A percentile compares a stretch with the other conserved stretches of the same genome.
phyloP scores from a whole-genome alignment of 2,329 filamentous ascomycete genomes.

The Fusarium annulatum region DNA sequence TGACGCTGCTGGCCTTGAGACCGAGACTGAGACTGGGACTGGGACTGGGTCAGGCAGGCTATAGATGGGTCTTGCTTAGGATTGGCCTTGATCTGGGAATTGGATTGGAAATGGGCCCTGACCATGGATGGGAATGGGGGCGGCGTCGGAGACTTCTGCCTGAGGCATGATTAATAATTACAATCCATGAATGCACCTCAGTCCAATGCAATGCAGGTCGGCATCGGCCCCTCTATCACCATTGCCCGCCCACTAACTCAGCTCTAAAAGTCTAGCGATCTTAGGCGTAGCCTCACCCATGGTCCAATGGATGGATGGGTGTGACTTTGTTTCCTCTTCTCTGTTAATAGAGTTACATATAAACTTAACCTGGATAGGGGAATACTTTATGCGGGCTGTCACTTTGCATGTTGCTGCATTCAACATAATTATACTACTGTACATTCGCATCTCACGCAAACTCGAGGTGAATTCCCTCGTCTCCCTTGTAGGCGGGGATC shows the following conservation, averaged over 20 bases:
- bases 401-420: neutral
- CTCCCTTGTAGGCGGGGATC: neutral
- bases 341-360: neutral
- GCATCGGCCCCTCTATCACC: constrained; percentile 10
- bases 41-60: constrained; percentile 24
- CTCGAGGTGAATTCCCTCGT: neutral
- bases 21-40: constrained; percentile 17
- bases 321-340: neutral
- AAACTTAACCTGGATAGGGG: neutral
- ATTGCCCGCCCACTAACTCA: neutral
- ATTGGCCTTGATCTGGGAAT: constrained; percentile 34
- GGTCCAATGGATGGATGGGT: neutral
- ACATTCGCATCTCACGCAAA: neutral
- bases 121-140: constrained; percentile 30
- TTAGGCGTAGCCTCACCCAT: neutral
- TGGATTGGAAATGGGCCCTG: constrained; percentile 43
- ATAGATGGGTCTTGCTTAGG: constrained; percentile 39
- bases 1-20: constrained; percentile 38
- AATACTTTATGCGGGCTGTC: neutral
- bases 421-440: neutral
- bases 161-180: constrained; percentile 31
- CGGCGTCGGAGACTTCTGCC: constrained; percentile 27
- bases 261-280: constrained; percentile 5
- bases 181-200: neutral
- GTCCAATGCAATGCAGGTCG: neutral